A percentile compares a stretch with the other conserved stretches of the same genome.
These are phyloP conservation scores for Mycena kentingensis DNA, from an alignment of 768 basidiomycete genomes.

Conservation along the genomic window DNA sequence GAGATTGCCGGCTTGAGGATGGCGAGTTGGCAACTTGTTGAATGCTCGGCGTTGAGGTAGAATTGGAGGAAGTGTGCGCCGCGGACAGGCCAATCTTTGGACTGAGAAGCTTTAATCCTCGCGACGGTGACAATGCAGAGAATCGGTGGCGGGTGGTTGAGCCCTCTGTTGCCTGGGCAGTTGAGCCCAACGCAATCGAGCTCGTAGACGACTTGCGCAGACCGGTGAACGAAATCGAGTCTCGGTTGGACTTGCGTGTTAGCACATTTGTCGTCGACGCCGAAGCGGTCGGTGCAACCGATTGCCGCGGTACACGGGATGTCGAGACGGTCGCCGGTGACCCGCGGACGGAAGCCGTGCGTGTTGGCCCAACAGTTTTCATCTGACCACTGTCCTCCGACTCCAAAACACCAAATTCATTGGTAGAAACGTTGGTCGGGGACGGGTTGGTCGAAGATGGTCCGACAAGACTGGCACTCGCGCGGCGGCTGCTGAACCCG, in stretches of 20 bases:
- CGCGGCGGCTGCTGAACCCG: constrained; percentile 56
- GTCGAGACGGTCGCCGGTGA: constrained; percentile 61
- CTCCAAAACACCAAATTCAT: constrained; percentile 85
- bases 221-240: constrained; percentile 76
- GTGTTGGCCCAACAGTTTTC: constrained; percentile 37
- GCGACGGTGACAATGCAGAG: constrained; percentile 84
- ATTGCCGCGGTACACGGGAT: constrained; percentile 69
- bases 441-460: constrained; percentile 66
- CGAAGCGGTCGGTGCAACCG: constrained; percentile 46
- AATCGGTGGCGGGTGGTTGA: constrained; percentile 62
- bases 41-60: constrained; percentile 50
- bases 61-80: constrained; percentile 56
- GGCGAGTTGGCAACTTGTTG: constrained; percentile 60
- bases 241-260: constrained; percentile 70
- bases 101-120: constrained; percentile 75
- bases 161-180: constrained; percentile 51
- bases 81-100: constrained; percentile 76
- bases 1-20: constrained; percentile 70
- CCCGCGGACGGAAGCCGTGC: constrained; percentile 59
- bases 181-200: constrained; percentile 71
- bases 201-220: constrained; percentile 83
- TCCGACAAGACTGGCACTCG: constrained; percentile 60
- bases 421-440: constrained; percentile 55
- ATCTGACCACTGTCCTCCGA: constrained; percentile 54
- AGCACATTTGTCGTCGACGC: constrained; percentile 46